Evolutionary conservation across 2,329 filamentous ascomycete genomes (phyloP).

Genomic region (Scedosporium dehoogii): DNA sequence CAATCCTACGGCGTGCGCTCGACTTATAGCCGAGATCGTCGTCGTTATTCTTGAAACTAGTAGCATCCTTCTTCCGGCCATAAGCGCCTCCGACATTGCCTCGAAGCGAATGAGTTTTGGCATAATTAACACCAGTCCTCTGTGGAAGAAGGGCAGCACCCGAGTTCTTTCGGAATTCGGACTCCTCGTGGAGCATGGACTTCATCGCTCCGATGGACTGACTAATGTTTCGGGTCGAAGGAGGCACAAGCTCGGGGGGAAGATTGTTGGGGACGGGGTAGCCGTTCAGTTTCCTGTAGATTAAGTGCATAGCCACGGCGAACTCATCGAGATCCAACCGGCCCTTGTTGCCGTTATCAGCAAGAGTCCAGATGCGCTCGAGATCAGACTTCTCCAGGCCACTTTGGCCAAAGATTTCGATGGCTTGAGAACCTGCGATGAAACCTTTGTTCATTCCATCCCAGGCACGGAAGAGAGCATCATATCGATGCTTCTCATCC

Average conservation of each 20-base stretch:
- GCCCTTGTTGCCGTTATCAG: slow-evolving; percentile 89
- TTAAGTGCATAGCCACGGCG: slow-evolving; percentile 96
- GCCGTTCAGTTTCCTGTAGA: slow-evolving; percentile 93
- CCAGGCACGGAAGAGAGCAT: slow-evolving; percentile 91
- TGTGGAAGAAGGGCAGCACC: slow-evolving; percentile 88
- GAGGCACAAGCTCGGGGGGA: slow-evolving; percentile 85
- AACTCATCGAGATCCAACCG: slow-evolving; percentile 95
- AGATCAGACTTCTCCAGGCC: slow-evolving; percentile 84
- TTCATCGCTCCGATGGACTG: slow-evolving; percentile 92
- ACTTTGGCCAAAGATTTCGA: slow-evolving; percentile 96
- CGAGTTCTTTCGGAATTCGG: slow-evolving; percentile 77
- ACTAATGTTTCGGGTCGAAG: slow-evolving; percentile 86
- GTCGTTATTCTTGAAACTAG: slow-evolving; percentile 93
- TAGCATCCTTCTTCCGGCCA: slow-evolving; percentile 87
- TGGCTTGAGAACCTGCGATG: slow-evolving; percentile 83
- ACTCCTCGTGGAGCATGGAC: slow-evolving; percentile 78
- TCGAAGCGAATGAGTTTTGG: slow-evolving; percentile 90
- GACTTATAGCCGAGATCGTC: slow-evolving; percentile 88
- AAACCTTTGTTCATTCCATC: slow-evolving; percentile 89
- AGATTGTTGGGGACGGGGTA: slow-evolving; percentile 83
- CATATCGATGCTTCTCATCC: slow-evolving; percentile 95
- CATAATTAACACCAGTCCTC: slow-evolving; percentile 94
- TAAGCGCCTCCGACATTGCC: slow-evolving; percentile 45
- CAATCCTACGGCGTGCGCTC: slow-evolving; percentile 79
- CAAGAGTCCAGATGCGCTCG: slow-evolving; percentile 88